Conservation (phyloP, 768 basidiomycete genomes). For the Austroboletus eburneus region DNA sequence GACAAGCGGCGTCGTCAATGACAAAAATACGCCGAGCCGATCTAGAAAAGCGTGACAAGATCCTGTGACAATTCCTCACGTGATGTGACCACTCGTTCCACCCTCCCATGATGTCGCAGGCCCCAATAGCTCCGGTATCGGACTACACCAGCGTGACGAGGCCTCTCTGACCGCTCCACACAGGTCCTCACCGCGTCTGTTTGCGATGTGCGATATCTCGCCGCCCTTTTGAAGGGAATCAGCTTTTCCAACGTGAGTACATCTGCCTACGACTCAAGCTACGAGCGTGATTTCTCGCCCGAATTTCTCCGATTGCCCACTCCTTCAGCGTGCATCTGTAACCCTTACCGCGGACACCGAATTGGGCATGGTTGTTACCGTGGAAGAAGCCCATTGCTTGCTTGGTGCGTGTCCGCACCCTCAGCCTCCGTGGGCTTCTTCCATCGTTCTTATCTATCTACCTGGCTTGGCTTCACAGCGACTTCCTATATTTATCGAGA, state of each 20-base stretch:
- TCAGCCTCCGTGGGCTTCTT: conserved; percentile 3
- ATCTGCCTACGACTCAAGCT: not conserved
- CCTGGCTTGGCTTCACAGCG: conserved; percentile 40
- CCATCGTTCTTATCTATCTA: not conserved
- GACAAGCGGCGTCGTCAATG: no score
- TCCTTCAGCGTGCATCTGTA: conserved; percentile 66
- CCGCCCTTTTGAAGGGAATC: conserved; percentile 75
- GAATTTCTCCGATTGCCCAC: conserved; percentile 2
- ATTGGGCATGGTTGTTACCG: conserved; percentile 73
- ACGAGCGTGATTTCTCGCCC: conserved; percentile 2
- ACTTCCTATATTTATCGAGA: conserved; percentile 77
- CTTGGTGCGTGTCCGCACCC: conserved; percentile 49
- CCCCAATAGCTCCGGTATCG: conserved; percentile 18
- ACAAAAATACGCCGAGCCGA: no score
- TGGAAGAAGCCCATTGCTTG: conserved; percentile 81
- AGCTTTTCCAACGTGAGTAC: conserved; percentile 70
- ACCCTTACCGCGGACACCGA: conserved; percentile 60
- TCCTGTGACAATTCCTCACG: conserved; percentile 10
- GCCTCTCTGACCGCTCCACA: conserved; percentile 1
- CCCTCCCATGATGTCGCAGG: no score
- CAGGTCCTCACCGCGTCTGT: conserved; percentile 68
- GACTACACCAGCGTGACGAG: not conserved
- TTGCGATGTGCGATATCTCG: conserved; percentile 79
- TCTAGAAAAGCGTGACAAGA: no score
- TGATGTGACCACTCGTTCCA: no score